Conservation (phyloP, 805 yeast species). For the Limtongozyma cylindracea region DNA sequence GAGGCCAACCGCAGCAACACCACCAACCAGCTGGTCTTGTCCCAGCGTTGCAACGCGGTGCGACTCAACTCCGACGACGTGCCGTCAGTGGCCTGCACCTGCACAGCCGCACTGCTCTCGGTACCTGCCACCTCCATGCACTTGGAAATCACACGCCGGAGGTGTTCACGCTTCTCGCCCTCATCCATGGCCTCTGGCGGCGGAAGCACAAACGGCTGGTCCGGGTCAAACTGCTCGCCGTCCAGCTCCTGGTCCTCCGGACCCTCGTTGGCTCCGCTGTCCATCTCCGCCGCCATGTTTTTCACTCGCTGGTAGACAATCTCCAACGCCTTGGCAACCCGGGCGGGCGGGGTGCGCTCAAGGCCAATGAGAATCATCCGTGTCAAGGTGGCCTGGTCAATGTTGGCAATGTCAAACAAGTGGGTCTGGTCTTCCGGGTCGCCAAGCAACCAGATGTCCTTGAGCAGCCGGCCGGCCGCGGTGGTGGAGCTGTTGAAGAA, state of each 20-base stretch:
- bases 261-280: slow-evolving; percentile 2
- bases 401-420: slow-evolving; percentile 21
- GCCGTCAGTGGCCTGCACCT: slow-evolving; percentile 4
- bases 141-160: slow-evolving; percentile 27
- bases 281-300: slow-evolving; percentile 13
- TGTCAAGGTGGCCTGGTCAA: slow-evolving; percentile 50
- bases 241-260: slow-evolving; percentile 4
- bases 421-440: slow-evolving; percentile 31
- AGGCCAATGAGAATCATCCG: slow-evolving; percentile 34
- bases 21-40: slow-evolving; percentile 49
- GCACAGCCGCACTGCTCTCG: slow-evolving; percentile 4
- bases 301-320: slow-evolving; percentile 46
- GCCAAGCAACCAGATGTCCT: slow-evolving; percentile 39
- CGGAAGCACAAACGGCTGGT: slow-evolving; percentile 24
- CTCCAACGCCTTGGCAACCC: slow-evolving; percentile 39
- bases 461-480: slow-evolving; percentile 5
- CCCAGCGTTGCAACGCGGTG: slow-evolving; percentile 29
- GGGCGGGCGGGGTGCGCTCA: slow-evolving; percentile 39
- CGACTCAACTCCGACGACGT: slow-evolving; percentile 6
- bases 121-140: slow-evolving; percentile 27
- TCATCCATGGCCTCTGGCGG: slow-evolving; percentile 25
- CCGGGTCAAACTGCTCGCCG: slow-evolving; percentile 10
- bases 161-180: slow-evolving; percentile 24
- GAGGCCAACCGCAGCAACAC: slow-evolving; percentile 58
- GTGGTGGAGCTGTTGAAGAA: slow-evolving; percentile 9